These are phyloP conservation scores for Botrytis paeoniae DNA, from an alignment of 2,329 filamentous ascomycete species.

Conservation along the genomic window DNA sequence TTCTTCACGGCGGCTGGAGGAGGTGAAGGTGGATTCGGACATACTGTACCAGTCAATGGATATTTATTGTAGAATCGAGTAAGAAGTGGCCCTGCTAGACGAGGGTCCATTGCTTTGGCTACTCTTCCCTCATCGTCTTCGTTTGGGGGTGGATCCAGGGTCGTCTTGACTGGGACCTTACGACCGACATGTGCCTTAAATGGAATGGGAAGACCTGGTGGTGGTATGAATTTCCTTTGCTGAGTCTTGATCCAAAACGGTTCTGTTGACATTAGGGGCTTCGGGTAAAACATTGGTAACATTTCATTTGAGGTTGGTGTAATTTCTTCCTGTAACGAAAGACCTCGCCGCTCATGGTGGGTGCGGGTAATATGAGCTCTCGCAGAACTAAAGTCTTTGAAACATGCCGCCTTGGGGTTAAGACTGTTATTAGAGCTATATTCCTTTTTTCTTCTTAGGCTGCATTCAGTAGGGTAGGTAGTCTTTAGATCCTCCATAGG, in stretches of 20 bases:
- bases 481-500: not conserved
- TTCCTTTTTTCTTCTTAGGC: not conserved
- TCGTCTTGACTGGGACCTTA: constrained; percentile 11
- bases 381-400: constrained; percentile 15
- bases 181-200: not conserved
- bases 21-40: constrained; percentile 14
- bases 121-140: constrained; percentile 29
- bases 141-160: not conserved
- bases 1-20: not conserved
- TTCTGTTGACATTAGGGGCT: not conserved
- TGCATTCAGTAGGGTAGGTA: not conserved
- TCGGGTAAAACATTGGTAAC: constrained; percentile 6
- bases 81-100: constrained; percentile 30
- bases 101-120: constrained; percentile 27
- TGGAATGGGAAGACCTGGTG: not conserved
- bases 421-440: constrained; percentile 14
- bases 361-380: constrained; percentile 16
- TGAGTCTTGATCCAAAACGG: constrained; percentile 15
- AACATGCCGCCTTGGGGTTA: constrained; percentile 28
- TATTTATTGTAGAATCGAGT: constrained; percentile 34
- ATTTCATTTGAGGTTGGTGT: constrained; percentile 1
- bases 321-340: not conserved
- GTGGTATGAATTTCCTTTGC: not conserved
- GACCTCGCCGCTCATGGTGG: not conserved
- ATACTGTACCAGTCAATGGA: constrained; percentile 34